These are phyloP conservation scores for Wallemia mellicola DNA, from an alignment of 1,284 basidiomycete genomes.

Conservation along the genomic window DNA sequence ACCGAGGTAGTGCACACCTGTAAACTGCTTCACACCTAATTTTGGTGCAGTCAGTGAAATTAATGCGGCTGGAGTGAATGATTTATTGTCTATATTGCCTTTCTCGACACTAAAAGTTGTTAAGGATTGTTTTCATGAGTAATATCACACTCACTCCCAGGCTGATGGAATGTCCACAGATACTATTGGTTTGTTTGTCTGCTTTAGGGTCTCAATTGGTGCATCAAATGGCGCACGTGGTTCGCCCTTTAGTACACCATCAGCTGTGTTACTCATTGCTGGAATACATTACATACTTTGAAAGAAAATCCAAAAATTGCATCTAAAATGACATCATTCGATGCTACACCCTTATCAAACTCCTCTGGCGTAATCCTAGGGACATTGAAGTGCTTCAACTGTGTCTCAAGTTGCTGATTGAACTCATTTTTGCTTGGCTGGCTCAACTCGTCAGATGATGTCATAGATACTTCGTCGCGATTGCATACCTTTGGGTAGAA, in stretches of 20 bases:
- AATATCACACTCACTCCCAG: too few species aligned
- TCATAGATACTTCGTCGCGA: not conserved
- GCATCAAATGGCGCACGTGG: conserved; percentile 59
- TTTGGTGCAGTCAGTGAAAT: conserved; percentile 85
- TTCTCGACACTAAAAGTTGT: too few species aligned
- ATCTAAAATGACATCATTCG: conserved; percentile 63
- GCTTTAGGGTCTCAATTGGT: conserved; percentile 34
- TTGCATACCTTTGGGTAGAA: conserved; percentile 60
- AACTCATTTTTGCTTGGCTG: conserved; percentile 66
- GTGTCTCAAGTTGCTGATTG: conserved; percentile 51
- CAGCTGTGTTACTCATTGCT: too few species aligned
- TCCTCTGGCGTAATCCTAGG: conserved; percentile 28
- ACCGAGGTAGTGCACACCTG: conserved; percentile 62
- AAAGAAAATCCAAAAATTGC: conserved; percentile 97
- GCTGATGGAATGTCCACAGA: conserved; percentile 88
- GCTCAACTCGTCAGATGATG: not conserved
- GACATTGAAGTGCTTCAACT: conserved; percentile 66
- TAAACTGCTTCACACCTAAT: conserved; percentile 43
- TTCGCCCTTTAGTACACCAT: too few species aligned
- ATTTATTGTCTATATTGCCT: conserved; percentile 25
- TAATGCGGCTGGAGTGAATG: conserved; percentile 42
- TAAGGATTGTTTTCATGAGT: too few species aligned
- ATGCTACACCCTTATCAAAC: conserved; percentile 23
- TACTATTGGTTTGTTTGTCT: conserved; percentile 38
- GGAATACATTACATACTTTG: too few species aligned